phyloP scores from a whole-genome alignment of 2,329 filamentous ascomycete species.

The Neofusicoccum sp. region DNA sequence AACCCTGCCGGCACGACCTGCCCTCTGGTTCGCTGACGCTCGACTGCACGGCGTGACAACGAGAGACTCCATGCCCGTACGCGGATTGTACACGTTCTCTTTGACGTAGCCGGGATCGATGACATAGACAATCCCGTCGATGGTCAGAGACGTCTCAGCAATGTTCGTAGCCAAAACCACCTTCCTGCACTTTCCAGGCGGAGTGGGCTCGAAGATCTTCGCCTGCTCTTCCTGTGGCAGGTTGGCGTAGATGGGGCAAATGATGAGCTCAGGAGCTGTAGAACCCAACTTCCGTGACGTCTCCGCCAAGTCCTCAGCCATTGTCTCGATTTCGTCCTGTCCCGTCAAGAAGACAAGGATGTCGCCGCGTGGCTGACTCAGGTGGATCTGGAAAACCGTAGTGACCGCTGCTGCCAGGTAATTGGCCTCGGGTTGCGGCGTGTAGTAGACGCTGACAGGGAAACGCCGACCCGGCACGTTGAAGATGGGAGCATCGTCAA shows the following conservation, averaged over 20 bases:
- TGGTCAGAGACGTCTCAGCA: constrained; percentile 92
- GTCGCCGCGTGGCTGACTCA: constrained; percentile 78
- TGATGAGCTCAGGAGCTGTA: constrained; percentile 82
- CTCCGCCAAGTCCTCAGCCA: constrained; percentile 80
- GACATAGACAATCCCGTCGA: constrained; percentile 94
- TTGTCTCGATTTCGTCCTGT: constrained; percentile 93
- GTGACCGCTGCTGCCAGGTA: constrained; percentile 90
- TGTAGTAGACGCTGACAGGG: constrained; percentile 90
- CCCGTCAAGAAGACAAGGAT: constrained; percentile 95
- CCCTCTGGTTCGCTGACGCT: constrained; percentile 89
- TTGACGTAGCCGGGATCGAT: constrained; percentile 96
- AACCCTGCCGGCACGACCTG: constrained; percentile 88
- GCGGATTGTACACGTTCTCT: constrained; percentile 89
- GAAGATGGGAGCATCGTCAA: constrained; percentile 90
- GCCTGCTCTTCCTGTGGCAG: constrained; percentile 86
- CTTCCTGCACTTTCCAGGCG: constrained; percentile 74
- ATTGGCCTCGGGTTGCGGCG: constrained; percentile 87
- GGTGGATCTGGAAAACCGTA: constrained; percentile 93
- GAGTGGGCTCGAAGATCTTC: constrained; percentile 93
- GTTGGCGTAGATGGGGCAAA: constrained; percentile 93
- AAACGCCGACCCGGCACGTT: constrained; percentile 89
- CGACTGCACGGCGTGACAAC: constrained; percentile 89
- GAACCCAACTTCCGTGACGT: constrained; percentile 84
- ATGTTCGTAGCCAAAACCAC: constrained; percentile 96
- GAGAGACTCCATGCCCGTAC: constrained; percentile 88